phyloP scores from a whole-genome alignment of 495 filamentous ascomycete species.

The Tuber indicum region DNA sequence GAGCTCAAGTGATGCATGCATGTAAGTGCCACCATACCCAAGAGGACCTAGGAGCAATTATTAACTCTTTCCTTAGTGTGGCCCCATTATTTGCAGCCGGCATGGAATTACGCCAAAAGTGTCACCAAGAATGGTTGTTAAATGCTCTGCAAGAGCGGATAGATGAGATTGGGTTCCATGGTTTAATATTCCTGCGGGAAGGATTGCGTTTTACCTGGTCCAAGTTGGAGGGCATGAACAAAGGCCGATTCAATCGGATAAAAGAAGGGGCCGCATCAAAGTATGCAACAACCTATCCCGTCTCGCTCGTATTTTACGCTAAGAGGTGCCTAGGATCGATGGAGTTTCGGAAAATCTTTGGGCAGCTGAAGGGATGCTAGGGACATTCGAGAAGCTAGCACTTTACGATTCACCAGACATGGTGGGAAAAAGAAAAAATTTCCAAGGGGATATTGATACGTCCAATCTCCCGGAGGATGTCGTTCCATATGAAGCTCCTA shows the following conservation, averaged over 20 bases:
- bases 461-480: slow-evolving; percentile 30
- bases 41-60: background rate
- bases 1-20: slow-evolving; percentile 28
- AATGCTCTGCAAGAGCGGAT: slow-evolving; percentile 18
- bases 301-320: background rate
- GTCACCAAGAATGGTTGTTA: slow-evolving; percentile 35
- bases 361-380: slow-evolving; percentile 38
- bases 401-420: slow-evolving; percentile 33
- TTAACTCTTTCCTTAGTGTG: slow-evolving; percentile 13
- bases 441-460: slow-evolving; percentile 35
- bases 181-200: slow-evolving; percentile 32
- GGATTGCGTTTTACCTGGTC: slow-evolving; percentile 34
- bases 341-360: slow-evolving; percentile 39
- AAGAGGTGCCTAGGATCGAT: slow-evolving; percentile 27
- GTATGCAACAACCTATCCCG: slow-evolving; percentile 14
- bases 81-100: slow-evolving; percentile 33
- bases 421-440: slow-evolving; percentile 20
- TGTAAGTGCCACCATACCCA: slow-evolving; percentile 22
- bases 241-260: slow-evolving; percentile 32
- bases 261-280: slow-evolving; percentile 39
- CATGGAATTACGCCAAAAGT: slow-evolving; percentile 36
- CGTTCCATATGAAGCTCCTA: slow-evolving; percentile 28
- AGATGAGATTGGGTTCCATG: slow-evolving; percentile 34
- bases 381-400: slow-evolving; percentile 34
- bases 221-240: slow-evolving; percentile 34